Evolutionary conservation across 495 filamentous ascomycete species (phyloP).

Genomic region (Bathelium albidoporum): DNA sequence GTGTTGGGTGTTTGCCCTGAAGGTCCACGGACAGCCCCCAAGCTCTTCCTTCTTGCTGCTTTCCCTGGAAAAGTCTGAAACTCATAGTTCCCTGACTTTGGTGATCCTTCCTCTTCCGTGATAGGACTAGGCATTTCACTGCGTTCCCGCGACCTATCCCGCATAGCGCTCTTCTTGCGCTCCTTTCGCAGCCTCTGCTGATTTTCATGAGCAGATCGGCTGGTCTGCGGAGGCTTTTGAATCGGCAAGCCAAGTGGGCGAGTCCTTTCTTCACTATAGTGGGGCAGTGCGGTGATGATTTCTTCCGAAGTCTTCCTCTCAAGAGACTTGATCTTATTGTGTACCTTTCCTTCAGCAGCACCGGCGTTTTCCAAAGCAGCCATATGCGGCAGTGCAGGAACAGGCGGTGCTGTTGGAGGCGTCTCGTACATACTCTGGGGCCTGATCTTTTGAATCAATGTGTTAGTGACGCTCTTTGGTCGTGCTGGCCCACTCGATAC

Average conservation of each 20-base stretch:
- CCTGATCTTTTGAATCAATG: constrained; percentile 18
- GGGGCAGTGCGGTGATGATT: background rate
- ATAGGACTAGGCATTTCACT: background rate
- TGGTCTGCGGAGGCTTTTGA: constrained; percentile 6
- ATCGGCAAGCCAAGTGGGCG: background rate
- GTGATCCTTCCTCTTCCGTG: background rate
- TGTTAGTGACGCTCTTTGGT: constrained; percentile 5
- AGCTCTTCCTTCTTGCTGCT: background rate
- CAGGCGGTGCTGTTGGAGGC: constrained; percentile 15
- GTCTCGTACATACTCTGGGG: constrained; percentile 14
- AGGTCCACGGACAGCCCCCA: background rate
- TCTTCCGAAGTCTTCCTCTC: background rate
- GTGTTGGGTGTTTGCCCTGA: background rate
- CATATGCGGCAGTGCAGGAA: constrained; percentile 17
- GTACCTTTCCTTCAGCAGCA: background rate
- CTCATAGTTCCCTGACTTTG: background rate
- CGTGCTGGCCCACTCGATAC: background rate
- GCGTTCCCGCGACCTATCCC: background rate
- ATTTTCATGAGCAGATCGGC: constrained; percentile 9
- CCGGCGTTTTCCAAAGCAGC: background rate
- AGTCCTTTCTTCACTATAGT: background rate
- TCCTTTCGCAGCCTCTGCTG: constrained; percentile 17
- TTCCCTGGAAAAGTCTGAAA: background rate
- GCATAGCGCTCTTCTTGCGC: constrained; percentile 1
- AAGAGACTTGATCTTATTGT: background rate